Conservation (phyloP, 1,284 basidiomycete species). For the Boletus hoseneyae region DNA sequence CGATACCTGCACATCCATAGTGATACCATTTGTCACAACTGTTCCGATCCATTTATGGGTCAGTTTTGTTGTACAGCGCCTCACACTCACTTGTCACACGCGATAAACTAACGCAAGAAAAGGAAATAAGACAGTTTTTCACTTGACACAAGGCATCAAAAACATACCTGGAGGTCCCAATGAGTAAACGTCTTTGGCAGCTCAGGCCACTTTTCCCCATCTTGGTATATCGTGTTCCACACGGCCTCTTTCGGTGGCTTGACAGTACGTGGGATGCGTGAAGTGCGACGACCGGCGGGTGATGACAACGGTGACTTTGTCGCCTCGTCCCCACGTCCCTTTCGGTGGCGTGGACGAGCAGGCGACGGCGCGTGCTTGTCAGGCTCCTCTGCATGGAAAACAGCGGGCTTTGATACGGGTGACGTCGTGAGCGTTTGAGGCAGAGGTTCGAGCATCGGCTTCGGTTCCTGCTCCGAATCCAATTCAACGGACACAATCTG, state of each 20-base stretch:
- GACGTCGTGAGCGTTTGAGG: background rate
- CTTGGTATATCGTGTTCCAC: background rate
- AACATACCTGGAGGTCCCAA: slow-evolving; percentile 27
- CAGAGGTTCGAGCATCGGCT: background rate
- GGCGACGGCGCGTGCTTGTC: background rate
- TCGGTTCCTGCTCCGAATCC: background rate
- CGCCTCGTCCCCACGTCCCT: background rate
- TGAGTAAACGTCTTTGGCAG: slow-evolving; percentile 13
- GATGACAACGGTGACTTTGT: slow-evolving; percentile 3
- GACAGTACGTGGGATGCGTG: background rate
- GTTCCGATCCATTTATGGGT: background rate
- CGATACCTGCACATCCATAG: slow-evolving; percentile 33
- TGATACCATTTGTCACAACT: slow-evolving; percentile 39
- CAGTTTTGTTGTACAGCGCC: background rate
- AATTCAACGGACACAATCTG: slow-evolving; percentile 14
- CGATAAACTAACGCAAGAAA: slow-evolving; percentile 26
- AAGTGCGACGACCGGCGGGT: background rate
- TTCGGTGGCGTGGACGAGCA: background rate
- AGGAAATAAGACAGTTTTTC: background rate
- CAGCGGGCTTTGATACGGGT: background rate
- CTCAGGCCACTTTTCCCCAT: slow-evolving; percentile 15
- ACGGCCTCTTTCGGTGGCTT: slow-evolving; percentile 3
- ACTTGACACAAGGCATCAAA: background rate
- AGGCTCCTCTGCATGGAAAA: background rate
- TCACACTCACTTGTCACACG: slow-evolving; percentile 30